These are phyloP conservation scores for Lunularia cruciata DNA, from an alignment of 225 moss, liverwort and hornwort genomes.

Conservation along the genomic window DNA sequence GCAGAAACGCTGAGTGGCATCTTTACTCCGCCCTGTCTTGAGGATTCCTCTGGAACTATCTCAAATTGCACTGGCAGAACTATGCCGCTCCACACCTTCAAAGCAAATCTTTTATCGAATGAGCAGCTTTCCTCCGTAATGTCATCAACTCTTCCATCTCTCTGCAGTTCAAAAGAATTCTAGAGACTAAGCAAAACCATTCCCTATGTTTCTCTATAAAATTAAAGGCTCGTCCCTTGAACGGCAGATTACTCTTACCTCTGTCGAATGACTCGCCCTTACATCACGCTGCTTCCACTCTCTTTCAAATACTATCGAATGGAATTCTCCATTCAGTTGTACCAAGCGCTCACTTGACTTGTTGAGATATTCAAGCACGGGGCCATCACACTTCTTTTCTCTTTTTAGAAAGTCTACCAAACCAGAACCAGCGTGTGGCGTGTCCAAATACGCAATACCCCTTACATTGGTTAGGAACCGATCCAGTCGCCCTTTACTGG, in stretches of 20 bases:
- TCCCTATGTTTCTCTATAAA: no score
- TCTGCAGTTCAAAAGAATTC: no score
- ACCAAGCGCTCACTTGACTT: background rate
- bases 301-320: background rate
- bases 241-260: no score
- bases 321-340: constrained; percentile 1
- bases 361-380: constrained; percentile 11
- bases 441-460: background rate
- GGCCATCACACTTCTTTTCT: background rate
- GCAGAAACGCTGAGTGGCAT: background rate
- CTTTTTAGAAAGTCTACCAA: background rate
- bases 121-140: no score
- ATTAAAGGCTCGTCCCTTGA: background rate
- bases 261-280: background rate
- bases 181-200: no score
- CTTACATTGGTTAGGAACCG: constrained; percentile 17
- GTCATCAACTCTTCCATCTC: no score
- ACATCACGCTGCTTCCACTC: background rate
- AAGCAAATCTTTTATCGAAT: background rate
- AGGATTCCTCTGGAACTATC: constrained; percentile 10
- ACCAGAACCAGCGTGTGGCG: constrained; percentile 21
- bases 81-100: background rate
- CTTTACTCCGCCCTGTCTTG: background rate
- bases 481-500: constrained; percentile 11
- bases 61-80: background rate